Percentiles rank a stretch among this genome's conserved stretches.
These are phyloP conservation scores for Amanita polypyramis DNA, from an alignment of 768 basidiomycete genomes.

Conservation along the genomic window DNA sequence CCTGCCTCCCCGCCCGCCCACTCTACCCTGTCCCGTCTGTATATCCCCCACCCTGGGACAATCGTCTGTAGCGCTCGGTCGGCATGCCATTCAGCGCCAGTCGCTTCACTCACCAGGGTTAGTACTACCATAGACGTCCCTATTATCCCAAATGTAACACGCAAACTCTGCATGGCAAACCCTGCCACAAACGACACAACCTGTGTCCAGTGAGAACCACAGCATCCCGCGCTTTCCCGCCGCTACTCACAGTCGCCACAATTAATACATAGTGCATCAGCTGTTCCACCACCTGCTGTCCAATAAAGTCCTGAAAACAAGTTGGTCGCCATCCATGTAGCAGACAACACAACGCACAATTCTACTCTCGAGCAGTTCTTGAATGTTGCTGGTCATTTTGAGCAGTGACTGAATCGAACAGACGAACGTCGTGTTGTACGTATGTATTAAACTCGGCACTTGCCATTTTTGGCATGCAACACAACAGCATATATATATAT, in stretches of 20 bases:
- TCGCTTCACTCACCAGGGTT: constrained; percentile 27
- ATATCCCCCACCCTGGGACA: constrained; percentile 64
- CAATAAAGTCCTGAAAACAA: constrained; percentile 46
- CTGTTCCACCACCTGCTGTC: constrained; percentile 43
- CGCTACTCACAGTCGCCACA: constrained; percentile 32
- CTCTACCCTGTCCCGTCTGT: constrained; percentile 48
- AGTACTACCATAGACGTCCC: constrained; percentile 27
- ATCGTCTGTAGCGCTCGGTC: constrained; percentile 33
- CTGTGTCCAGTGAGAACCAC: constrained; percentile 19
- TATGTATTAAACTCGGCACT: background rate
- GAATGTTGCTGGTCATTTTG: constrained; percentile 7
- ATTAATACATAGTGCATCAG: constrained; percentile 34
- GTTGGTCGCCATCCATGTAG: background rate
- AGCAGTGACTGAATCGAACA: background rate
- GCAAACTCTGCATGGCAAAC: constrained; percentile 44
- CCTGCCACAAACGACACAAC: constrained; percentile 46
- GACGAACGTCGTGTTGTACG: background rate
- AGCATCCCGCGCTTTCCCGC: constrained; percentile 9
- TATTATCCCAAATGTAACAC: constrained; percentile 41
- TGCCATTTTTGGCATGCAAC: background rate
- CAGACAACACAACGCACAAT: constrained; percentile 8
- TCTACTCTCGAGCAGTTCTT: constrained; percentile 10
- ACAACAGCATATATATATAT: background rate
- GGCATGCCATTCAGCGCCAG: background rate
- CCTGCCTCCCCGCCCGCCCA: constrained; percentile 27